Conservation (phyloP, 1,139 yeast genomes). For the Zygoascus meyerae region DNA sequence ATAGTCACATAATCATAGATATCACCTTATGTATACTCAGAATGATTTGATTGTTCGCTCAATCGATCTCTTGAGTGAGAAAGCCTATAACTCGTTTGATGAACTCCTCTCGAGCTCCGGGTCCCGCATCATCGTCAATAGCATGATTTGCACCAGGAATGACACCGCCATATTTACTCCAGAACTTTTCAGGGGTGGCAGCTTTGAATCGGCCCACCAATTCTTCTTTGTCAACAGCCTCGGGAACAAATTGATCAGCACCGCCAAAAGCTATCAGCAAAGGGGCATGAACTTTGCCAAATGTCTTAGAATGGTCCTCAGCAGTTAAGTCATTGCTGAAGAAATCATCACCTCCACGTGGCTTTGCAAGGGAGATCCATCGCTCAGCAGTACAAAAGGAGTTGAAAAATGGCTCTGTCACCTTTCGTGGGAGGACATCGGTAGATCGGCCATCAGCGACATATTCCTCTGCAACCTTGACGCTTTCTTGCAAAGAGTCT, state of each 20-base stretch:
- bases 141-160: constrained; percentile 59
- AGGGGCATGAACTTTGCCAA: constrained; percentile 44
- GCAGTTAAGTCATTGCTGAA: constrained; percentile 59
- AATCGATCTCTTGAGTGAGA: constrained; percentile 1
- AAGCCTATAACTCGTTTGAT: constrained; percentile 2
- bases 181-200: constrained; percentile 38
- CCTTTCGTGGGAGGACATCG: constrained; percentile 49
- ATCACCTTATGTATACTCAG: background rate
- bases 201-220: constrained; percentile 46
- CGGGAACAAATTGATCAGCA: constrained; percentile 58
- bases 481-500: constrained; percentile 30
- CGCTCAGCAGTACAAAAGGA: constrained; percentile 64
- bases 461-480: constrained; percentile 38
- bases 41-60: background rate
- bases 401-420: constrained; percentile 39
- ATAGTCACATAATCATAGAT: background rate
- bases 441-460: constrained; percentile 42
- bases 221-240: constrained; percentile 42
- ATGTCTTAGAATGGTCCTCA: constrained; percentile 40
- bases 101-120: constrained; percentile 8
- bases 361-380: constrained; percentile 53
- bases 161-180: constrained; percentile 53
- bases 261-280: constrained; percentile 54
- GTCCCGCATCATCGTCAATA: constrained; percentile 22
- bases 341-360: constrained; percentile 72